Conservation (phyloP, 2,329 filamentous ascomycete genomes). For the Pyrenochaeta sp. region DNA sequence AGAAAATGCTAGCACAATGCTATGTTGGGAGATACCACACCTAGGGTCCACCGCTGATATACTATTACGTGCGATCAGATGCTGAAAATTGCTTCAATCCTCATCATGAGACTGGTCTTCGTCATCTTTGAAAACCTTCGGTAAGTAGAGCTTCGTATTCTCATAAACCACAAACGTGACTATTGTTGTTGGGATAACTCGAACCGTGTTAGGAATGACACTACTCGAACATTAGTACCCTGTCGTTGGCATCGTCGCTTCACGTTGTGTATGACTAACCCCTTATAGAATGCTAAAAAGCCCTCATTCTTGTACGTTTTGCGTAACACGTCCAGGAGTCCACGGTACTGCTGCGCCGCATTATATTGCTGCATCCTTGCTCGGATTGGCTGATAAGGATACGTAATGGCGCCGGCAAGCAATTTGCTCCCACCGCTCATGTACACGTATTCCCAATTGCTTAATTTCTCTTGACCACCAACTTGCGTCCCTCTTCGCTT, state of each 20-base stretch:
- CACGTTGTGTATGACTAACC: constrained; percentile 50
- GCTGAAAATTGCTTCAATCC: constrained; percentile 12
- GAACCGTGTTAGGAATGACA: constrained; percentile 84
- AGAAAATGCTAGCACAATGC: no score
- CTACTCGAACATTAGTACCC: constrained; percentile 31
- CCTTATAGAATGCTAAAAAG: constrained; percentile 85
- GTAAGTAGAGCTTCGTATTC: constrained; percentile 80
- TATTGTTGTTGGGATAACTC: constrained; percentile 93
- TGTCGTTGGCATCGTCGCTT: no score
- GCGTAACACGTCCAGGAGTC: constrained; percentile 73
- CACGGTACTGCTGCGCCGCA: constrained; percentile 76
- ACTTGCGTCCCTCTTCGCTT: constrained; percentile 61
- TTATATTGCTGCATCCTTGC: constrained; percentile 90
- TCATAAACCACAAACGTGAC: constrained; percentile 98
- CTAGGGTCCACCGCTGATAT: no score
- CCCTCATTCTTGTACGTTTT: constrained; percentile 85
- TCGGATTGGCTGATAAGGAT: constrained; percentile 93
- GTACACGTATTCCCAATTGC: constrained; percentile 79
- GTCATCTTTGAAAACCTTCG: constrained; percentile 50
- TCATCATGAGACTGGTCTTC: constrained; percentile 42
- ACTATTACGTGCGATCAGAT: neutral
- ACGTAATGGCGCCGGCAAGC: constrained; percentile 87
- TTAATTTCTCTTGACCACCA: constrained; percentile 57
- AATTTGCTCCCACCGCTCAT: constrained; percentile 85
- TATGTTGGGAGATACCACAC: no score